Conservation (phyloP, 2,329 filamentous ascomycete genomes). For the Cladosporium sp. region DNA sequence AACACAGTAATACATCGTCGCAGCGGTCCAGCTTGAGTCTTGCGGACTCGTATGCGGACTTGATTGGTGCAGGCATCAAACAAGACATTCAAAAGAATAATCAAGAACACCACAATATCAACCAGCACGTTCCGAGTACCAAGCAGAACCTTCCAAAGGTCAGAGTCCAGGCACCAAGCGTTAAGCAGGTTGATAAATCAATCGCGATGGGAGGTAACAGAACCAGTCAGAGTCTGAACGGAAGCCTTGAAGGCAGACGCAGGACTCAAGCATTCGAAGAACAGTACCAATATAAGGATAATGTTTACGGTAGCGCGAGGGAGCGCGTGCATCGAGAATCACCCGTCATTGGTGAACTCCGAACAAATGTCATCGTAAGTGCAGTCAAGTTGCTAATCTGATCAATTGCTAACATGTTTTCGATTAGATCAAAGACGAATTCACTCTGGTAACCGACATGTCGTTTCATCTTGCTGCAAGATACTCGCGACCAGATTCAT, state of each 20-base stretch:
- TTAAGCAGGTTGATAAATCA: neutral
- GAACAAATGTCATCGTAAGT: conserved; percentile 50
- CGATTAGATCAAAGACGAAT: conserved; percentile 70
- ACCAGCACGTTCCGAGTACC: too few species aligned
- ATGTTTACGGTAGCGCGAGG: conserved; percentile 9
- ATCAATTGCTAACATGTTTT: too few species aligned
- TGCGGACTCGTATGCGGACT: conserved; percentile 17
- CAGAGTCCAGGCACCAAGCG: neutral
- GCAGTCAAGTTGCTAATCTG: conserved; percentile 15
- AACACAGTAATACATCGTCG: conserved; percentile 1
- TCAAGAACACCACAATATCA: too few species aligned
- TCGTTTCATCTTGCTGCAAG: conserved; percentile 68
- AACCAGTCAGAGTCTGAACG: conserved; percentile 19
- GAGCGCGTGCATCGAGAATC: conserved; percentile 22
- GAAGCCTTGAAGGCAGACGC: conserved; percentile 22
- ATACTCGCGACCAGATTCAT: conserved; percentile 69
- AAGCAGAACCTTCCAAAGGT: too few species aligned
- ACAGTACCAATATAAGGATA: conserved; percentile 31
- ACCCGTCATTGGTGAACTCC: conserved; percentile 45
- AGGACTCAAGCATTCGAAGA: conserved; percentile 35
- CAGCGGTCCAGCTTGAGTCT: conserved; percentile 7
- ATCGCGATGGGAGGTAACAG: conserved; percentile 14
- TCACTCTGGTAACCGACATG: conserved; percentile 68
- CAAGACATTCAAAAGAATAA: neutral
- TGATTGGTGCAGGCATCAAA: conserved; percentile 9